Evolutionary conservation across 257 asterid species (phyloP), one percentile per base, ranked within the genome.

Genomic region (Solanum gracilifrons): DNA sequence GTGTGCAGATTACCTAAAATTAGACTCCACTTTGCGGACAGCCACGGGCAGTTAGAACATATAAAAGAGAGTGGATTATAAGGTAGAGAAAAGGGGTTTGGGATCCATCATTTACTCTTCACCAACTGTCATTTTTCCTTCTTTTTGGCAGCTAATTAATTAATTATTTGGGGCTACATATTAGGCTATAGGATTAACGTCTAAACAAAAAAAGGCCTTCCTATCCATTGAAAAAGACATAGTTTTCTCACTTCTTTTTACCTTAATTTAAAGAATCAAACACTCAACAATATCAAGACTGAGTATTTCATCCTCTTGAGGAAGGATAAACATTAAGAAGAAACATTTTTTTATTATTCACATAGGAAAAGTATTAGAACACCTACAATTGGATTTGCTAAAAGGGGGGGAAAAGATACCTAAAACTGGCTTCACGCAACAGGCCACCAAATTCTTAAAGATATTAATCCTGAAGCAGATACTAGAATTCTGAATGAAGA

Each of bases 391-490:
- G 69, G 85, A 82, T 29, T 82, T 82, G 69, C 85, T 82, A 77
- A 82, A 82, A 31, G 37, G 85, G 69, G 66, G 85, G 41, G 29
- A 18, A 82, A 82, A 82, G 85, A 82, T 82, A 82, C 85, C 85
- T 82, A 82, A 82, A 82, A 82, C 85, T 48, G 85, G 85, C 85
- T 82, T 82, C 85, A 82, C 85, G 85, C 85, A 82, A 82, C 85
- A 82, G 69, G 69, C 85, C 85, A 82, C 85, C 74, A 85, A 85
- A 71, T 39, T 72, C 84, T 48, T 72, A 46, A 86, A 68, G 88
- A 71, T 86, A 71, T 69, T 69, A 86, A 46, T 86, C 62, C 82
- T n/a, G 74, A 86, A 48, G 82, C 88, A 86, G 84, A 71, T 46
- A 39, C 64, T 43, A 86, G 33, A 71, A 71, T 55, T 71, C 82